Evolutionary conservation across 108 stramenopile species (phyloP).

Genomic region (Stephanodiscus triporus): DNA sequence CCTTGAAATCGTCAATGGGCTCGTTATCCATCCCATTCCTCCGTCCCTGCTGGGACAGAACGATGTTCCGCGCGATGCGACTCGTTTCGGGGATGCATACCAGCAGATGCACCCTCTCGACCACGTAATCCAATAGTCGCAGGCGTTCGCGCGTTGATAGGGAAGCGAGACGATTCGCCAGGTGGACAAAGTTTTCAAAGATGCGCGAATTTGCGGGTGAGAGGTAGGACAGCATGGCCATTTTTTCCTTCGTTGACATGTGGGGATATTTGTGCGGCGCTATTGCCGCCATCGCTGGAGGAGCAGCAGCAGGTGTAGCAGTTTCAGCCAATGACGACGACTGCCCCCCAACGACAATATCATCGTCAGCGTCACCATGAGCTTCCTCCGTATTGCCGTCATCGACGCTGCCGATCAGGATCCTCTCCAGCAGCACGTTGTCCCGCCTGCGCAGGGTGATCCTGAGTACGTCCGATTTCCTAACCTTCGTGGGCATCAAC

Average conservation of each 20-base stretch:
- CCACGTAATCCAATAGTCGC: constrained; percentile 54
- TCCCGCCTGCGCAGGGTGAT: constrained; percentile 54
- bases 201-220: constrained; percentile 35
- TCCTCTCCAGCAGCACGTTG: constrained; percentile 47
- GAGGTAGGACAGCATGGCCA: constrained; percentile 4
- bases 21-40: constrained; percentile 63
- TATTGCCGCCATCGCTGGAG: not conserved
- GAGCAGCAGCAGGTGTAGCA: not conserved
- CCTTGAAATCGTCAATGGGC: constrained; percentile 65
- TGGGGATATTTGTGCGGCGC: constrained; percentile 5
- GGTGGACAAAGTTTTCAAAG: constrained; percentile 39
- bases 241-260: not conserved
- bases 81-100: constrained; percentile 59
- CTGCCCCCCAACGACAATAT: constrained; percentile 6
- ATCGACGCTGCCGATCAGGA: constrained; percentile 21
- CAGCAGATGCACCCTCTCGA: constrained; percentile 52
- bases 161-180: constrained; percentile 23
- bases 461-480: constrained; percentile 47
- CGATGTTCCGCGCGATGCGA: constrained; percentile 59
- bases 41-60: constrained; percentile 45
- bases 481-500: constrained; percentile 54
- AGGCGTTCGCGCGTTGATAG: constrained; percentile 43
- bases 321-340: not conserved
- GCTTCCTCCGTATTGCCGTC: constrained; percentile 27
- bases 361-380: not conserved